phyloP scores from a whole-genome alignment of 495 filamentous ascomycete species.

The Niebla homalea region DNA sequence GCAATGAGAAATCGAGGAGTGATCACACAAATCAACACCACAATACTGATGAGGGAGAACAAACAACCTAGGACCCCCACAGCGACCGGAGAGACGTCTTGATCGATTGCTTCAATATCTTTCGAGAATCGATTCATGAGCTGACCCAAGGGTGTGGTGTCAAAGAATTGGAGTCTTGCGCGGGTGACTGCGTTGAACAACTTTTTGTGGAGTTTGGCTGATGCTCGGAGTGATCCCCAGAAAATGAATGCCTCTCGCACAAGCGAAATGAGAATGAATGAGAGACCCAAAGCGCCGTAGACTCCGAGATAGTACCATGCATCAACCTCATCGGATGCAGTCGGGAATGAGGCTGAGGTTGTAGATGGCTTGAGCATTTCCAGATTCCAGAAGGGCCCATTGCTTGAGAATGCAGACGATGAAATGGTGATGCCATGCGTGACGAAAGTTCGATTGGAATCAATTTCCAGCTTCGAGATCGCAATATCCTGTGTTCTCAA shows the following conservation, averaged over 20 bases:
- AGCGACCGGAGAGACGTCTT: slow-evolving; percentile 87
- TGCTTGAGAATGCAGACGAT: slow-evolving; percentile 23
- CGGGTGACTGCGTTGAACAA: slow-evolving; percentile 70
- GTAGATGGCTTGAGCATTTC: slow-evolving; percentile 14
- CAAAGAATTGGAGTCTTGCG: slow-evolving; percentile 94
- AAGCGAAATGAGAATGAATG: slow-evolving; percentile 62
- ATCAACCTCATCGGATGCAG: slow-evolving; percentile 42
- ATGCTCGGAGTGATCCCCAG: slow-evolving; percentile 81
- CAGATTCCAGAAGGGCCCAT: slow-evolving; percentile 26
- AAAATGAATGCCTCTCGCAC: slow-evolving; percentile 76
- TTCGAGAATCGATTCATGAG: slow-evolving; percentile 99
- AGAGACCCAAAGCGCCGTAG: slow-evolving; percentile 65
- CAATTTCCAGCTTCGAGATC: not conserved
- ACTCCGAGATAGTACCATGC: slow-evolving; percentile 70
- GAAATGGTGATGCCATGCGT: slow-evolving; percentile 9
- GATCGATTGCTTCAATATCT: slow-evolving; percentile 88
- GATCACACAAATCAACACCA: slow-evolving; percentile 80
- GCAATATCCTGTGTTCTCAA: not conserved
- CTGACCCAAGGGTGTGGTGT: slow-evolving; percentile 89
- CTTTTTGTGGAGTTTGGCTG: slow-evolving; percentile 66
- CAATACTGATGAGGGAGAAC: slow-evolving; percentile 71
- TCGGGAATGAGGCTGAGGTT: slow-evolving; percentile 7
- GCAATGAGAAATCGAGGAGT: slow-evolving; percentile 88
- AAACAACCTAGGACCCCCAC: slow-evolving; percentile 60
- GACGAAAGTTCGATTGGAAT: not conserved